These are phyloP conservation scores for Chaetothyriales sp. DNA, from an alignment of 2,329 filamentous ascomycete genomes.

Conservation along the genomic window DNA sequence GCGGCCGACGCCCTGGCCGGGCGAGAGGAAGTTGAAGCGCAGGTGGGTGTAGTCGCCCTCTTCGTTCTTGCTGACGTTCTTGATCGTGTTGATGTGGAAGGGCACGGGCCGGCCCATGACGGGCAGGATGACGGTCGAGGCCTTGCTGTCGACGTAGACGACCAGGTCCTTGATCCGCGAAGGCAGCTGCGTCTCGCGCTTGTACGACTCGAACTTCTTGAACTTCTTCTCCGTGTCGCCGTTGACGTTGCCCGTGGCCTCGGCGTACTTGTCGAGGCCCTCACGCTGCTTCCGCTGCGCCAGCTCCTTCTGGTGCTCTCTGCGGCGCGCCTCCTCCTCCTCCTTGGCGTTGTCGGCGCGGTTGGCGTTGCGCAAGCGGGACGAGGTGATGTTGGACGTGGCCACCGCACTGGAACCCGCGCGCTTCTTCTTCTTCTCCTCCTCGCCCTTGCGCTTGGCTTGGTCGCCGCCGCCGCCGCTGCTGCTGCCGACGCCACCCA, in stretches of 20 bases:
- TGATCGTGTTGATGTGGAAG: slow-evolving; percentile 97
- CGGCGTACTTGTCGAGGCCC: slow-evolving; percentile 71
- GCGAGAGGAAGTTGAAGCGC: slow-evolving; percentile 92
- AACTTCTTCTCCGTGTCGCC: slow-evolving; percentile 95
- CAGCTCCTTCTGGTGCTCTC: slow-evolving; percentile 83
- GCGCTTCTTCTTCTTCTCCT: slow-evolving; percentile 81
- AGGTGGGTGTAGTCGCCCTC: slow-evolving; percentile 90
- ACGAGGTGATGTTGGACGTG: slow-evolving; percentile 89
- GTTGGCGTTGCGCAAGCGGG: slow-evolving; percentile 70
- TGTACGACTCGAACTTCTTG: slow-evolving; percentile 98
- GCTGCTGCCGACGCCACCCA: too few species aligned
- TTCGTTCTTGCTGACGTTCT: slow-evolving; percentile 95
- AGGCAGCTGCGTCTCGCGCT: slow-evolving; percentile 90
- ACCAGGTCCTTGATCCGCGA: slow-evolving; percentile 67
- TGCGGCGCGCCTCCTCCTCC: slow-evolving; percentile 56
- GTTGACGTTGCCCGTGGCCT: slow-evolving; percentile 71
- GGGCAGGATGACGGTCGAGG: slow-evolving; percentile 76
- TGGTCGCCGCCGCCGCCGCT: too few species aligned
- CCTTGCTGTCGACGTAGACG: slow-evolving; percentile 83
- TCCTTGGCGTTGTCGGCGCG: slow-evolving; percentile 79
- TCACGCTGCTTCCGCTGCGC: slow-evolving; percentile 79
- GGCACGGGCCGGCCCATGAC: slow-evolving; percentile 96
- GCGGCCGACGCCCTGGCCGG: slow-evolving; percentile 88
- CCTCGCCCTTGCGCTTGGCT: slow-evolving; percentile 68
- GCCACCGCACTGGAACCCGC: slow-evolving; percentile 78